phyloP scores from a whole-genome alignment of 164 flowering plant species.

The Liquidambar formosana region DNA sequence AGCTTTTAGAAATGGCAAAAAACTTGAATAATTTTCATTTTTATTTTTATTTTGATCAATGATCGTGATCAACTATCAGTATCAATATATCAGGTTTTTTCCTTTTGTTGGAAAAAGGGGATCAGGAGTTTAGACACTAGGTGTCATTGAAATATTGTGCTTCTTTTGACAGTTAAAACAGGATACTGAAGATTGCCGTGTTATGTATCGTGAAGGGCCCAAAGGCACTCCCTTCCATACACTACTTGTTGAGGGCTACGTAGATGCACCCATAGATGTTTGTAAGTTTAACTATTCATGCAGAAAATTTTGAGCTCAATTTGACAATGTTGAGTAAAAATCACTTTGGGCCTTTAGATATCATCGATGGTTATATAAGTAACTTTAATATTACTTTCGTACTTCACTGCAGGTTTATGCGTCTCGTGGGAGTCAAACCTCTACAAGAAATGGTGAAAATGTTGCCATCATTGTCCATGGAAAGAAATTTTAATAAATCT shows the following conservation, averaged over 20 bases:
- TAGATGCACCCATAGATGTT: slow-evolving; percentile 78
- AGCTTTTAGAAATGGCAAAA: too few species aligned
- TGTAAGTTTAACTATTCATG: slow-evolving; percentile 53
- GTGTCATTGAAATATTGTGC: neutral
- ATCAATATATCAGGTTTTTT: neutral
- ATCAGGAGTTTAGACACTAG: neutral
- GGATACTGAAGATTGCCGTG: slow-evolving; percentile 77
- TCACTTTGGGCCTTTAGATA: neutral
- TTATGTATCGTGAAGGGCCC: slow-evolving; percentile 92
- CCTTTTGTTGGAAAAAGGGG: neutral
- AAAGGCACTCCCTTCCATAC: slow-evolving; percentile 82
- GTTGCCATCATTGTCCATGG: neutral
- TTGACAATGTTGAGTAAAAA: neutral
- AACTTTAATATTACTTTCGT: slow-evolving; percentile 1
- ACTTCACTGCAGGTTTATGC: slow-evolving; percentile 69
- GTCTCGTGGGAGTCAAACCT: slow-evolving; percentile 76
- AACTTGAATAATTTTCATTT: too few species aligned
- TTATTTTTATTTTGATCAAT: too few species aligned
- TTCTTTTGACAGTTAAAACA: slow-evolving; percentile 64
- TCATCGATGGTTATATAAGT: neutral
- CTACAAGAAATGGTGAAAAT: slow-evolving; percentile 72
- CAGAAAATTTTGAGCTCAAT: neutral
- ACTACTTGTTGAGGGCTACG: slow-evolving; percentile 86
- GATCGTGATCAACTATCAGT: neutral
- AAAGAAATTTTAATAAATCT: neutral